Conservation (phyloP, 2,329 filamentous ascomycete genomes). For the Curvularia sp. region DNA sequence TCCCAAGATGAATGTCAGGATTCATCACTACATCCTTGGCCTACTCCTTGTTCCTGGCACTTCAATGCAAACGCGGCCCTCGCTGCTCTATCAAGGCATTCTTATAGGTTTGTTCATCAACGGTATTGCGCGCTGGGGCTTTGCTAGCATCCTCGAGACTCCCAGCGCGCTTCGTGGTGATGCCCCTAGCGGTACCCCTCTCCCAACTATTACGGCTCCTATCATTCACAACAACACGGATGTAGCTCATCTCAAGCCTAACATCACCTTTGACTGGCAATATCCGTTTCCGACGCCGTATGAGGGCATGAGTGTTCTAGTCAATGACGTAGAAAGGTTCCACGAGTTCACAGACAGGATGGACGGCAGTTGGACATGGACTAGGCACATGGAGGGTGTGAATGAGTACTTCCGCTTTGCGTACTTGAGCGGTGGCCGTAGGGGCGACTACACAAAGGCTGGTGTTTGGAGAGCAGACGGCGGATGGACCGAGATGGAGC, state of each 20-base stretch:
- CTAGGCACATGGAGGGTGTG: conserved; percentile 53
- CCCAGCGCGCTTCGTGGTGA: conserved; percentile 70
- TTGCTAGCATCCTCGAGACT: conserved; percentile 86
- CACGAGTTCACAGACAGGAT: conserved; percentile 66
- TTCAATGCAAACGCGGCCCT: conserved; percentile 83
- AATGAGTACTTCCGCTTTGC: conserved; percentile 81
- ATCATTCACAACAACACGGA: conserved; percentile 55
- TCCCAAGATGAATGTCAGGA: conserved; percentile 80
- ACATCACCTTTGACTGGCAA: conserved; percentile 70
- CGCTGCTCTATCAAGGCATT: conserved; percentile 86
- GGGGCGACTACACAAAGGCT: conserved; percentile 77
- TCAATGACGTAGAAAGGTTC: conserved; percentile 86
- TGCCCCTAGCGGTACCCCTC: conserved; percentile 61
- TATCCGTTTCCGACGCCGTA: conserved; percentile 59
- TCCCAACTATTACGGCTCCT: conserved; percentile 58
- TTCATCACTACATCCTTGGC: conserved; percentile 94
- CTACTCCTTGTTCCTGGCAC: conserved; percentile 88
- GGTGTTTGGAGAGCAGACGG: conserved; percentile 71
- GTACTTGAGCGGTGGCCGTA: conserved; percentile 70
- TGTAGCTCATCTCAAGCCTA: conserved; percentile 51
- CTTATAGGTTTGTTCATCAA: conserved; percentile 92
- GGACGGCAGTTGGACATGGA: conserved; percentile 64
- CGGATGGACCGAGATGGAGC: conserved; percentile 69
- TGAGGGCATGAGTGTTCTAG: conserved; percentile 79
- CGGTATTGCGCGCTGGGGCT: conserved; percentile 92